Conservation (phyloP, 1,284 basidiomycete genomes). For the Erythrobasidium hasegawianum region DNA sequence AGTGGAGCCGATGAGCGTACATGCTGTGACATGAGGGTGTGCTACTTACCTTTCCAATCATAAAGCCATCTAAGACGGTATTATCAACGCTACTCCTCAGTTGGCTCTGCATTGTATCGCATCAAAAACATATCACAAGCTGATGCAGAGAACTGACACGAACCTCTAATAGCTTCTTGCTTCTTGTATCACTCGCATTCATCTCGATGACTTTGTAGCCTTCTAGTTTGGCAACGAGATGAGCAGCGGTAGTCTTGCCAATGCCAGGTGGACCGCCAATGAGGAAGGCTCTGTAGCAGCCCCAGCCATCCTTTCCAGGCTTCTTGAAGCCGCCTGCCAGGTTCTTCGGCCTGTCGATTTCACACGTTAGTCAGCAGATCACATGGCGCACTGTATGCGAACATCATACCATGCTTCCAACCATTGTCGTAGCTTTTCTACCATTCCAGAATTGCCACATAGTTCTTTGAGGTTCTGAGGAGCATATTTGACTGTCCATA, state of each 20-base stretch:
- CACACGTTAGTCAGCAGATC: too few relatives aligned
- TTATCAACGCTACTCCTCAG: slow-evolving; percentile 76
- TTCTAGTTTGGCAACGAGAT: slow-evolving; percentile 79
- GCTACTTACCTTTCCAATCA: slow-evolving; percentile 47
- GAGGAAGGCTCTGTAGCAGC: slow-evolving; percentile 78
- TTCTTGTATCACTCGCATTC: slow-evolving; percentile 91
- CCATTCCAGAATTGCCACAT: slow-evolving; percentile 86
- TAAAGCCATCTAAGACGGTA: slow-evolving; percentile 80
- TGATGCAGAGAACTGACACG: slow-evolving; percentile 31
- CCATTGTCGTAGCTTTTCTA: slow-evolving; percentile 86
- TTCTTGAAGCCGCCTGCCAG: slow-evolving; percentile 80
- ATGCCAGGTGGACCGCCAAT: slow-evolving; percentile 93
- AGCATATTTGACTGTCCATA: slow-evolving; percentile 96
- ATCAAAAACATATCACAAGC: too few relatives aligned
- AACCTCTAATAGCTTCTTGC: slow-evolving; percentile 94
- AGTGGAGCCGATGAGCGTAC: slow-evolving; percentile 1
- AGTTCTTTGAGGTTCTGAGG: slow-evolving; percentile 82
- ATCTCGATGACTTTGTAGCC: slow-evolving; percentile 91
- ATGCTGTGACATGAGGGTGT: background rate
- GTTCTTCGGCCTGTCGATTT: slow-evolving; percentile 65
- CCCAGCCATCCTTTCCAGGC: slow-evolving; percentile 85
- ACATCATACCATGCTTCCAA: slow-evolving; percentile 70
- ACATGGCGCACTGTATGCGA: too few relatives aligned
- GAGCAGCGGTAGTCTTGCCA: slow-evolving; percentile 95
- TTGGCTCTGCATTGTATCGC: slow-evolving; percentile 28